Percentiles rank a stretch among this genome's conserved stretches.
Conservation (phyloP, 805 yeast genomes). For the Brettanomyces sp. region DNA sequence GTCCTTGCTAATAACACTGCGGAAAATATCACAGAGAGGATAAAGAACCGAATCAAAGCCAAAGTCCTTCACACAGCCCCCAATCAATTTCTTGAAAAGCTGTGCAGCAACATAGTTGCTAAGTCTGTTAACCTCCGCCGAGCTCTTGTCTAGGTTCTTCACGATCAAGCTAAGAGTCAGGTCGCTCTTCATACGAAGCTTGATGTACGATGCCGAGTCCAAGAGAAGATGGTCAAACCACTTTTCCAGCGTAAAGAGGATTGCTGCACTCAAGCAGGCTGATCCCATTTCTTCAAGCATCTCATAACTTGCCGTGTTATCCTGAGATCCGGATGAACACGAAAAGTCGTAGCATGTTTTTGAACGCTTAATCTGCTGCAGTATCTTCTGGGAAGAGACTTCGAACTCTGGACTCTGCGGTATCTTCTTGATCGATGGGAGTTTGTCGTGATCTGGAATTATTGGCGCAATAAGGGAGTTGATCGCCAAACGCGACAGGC, state of each 20-base stretch:
- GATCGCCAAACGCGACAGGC: constrained; percentile 34
- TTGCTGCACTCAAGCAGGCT: constrained; percentile 42
- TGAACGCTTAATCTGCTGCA: constrained; percentile 48
- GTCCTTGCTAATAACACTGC: constrained; percentile 48
- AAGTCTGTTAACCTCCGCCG: constrained; percentile 25
- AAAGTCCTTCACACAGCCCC: constrained; percentile 68
- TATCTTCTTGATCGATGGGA: constrained; percentile 18
- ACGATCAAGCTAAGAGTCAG: constrained; percentile 34
- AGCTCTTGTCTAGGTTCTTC: constrained; percentile 35
- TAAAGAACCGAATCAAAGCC: constrained; percentile 66
- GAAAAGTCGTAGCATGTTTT: constrained; percentile 47
- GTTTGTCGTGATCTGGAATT: constrained; percentile 13
- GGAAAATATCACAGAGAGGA: constrained; percentile 61
- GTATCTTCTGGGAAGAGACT: constrained; percentile 20
- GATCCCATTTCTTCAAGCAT: constrained; percentile 52
- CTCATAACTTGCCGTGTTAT: constrained; percentile 18
- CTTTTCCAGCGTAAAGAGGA: constrained; percentile 55
- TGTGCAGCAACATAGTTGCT: constrained; percentile 45
- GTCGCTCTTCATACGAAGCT: constrained; percentile 27
- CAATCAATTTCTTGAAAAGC: constrained; percentile 49
- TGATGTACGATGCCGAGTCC: constrained; percentile 44
- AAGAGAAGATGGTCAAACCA: constrained; percentile 45
- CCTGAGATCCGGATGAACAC: constrained; percentile 1
- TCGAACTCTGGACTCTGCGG: constrained; percentile 18
- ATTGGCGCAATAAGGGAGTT: constrained; percentile 36